Evolutionary conservation across 2,329 filamentous ascomycete species (phyloP).

Genomic region (Calonectria leucothoes): DNA sequence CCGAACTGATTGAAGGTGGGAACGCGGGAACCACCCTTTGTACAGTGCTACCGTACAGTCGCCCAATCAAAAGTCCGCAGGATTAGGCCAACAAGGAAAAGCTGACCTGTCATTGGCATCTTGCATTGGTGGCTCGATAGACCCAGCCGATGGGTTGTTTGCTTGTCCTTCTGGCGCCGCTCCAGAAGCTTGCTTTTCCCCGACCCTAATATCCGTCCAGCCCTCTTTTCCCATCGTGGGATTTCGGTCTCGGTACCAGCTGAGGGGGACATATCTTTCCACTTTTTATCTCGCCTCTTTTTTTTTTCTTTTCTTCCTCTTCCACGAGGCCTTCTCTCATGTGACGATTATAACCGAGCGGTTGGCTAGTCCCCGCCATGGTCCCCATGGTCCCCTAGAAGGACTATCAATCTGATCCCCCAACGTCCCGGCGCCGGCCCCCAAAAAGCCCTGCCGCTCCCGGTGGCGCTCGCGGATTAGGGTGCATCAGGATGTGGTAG

Average conservation of each 20-base stretch:
- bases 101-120: conserved; percentile 41
- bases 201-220: conserved; percentile 13
- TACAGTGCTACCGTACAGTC: neutral
- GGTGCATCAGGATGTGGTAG: neutral
- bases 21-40: neutral
- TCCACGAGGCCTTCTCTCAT: neutral
- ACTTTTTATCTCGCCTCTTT: conserved; percentile 1
- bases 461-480: neutral
- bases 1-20: neutral
- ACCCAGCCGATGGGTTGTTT: conserved; percentile 10
- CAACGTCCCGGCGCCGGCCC: neutral
- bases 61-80: neutral
- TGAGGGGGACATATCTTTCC: neutral
- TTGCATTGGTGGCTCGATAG: conserved; percentile 38
- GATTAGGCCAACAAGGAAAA: neutral
- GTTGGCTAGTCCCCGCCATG: neutral
- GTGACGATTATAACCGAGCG: neutral
- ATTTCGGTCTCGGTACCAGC: neutral
- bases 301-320: neutral
- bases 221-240: neutral
- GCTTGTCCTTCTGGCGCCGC: conserved; percentile 26
- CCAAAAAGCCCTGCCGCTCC: neutral
- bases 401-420: neutral
- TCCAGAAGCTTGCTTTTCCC: conserved; percentile 36
- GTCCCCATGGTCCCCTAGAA: neutral